Conservation (phyloP, 805 yeast species). For the Grigorovia jiainica region DNA sequence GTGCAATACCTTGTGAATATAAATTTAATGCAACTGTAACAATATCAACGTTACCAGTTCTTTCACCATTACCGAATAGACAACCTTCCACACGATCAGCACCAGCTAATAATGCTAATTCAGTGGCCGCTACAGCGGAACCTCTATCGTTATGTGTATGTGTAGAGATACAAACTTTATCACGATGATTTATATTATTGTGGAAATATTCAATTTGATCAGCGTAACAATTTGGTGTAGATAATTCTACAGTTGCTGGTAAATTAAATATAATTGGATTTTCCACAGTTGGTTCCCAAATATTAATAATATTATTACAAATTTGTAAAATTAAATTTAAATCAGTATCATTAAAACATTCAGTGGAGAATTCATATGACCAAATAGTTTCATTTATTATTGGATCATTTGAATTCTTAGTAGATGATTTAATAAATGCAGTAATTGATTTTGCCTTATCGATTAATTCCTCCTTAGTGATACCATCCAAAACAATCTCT, state of each 20-base stretch:
- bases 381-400: constrained; percentile 42
- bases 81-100: constrained; percentile 88
- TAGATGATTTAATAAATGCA: constrained; percentile 50
- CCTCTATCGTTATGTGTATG: constrained; percentile 85
- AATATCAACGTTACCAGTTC: constrained; percentile 79
- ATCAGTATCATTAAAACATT: constrained; percentile 64
- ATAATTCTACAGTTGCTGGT: constrained; percentile 79
- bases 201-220: constrained; percentile 74
- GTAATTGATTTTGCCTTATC: constrained; percentile 56
- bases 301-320: constrained; percentile 66
- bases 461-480: constrained; percentile 46
- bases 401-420: constrained; percentile 55
- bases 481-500: constrained; percentile 51
- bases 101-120: constrained; percentile 72
- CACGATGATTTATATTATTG: constrained; percentile 52
- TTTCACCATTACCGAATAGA: constrained; percentile 77
- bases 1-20: constrained; percentile 70
- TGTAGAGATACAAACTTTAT: constrained; percentile 61
- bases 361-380: constrained; percentile 76
- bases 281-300: constrained; percentile 61
- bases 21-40: constrained; percentile 70
- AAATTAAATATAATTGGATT: constrained; percentile 68
- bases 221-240: constrained; percentile 75
- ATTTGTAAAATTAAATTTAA: constrained; percentile 53
- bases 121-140: constrained; percentile 84